Evolutionary conservation across 2,329 filamentous ascomycete genomes (phyloP).

Genomic region (Chalaropsis thielavioides): DNA sequence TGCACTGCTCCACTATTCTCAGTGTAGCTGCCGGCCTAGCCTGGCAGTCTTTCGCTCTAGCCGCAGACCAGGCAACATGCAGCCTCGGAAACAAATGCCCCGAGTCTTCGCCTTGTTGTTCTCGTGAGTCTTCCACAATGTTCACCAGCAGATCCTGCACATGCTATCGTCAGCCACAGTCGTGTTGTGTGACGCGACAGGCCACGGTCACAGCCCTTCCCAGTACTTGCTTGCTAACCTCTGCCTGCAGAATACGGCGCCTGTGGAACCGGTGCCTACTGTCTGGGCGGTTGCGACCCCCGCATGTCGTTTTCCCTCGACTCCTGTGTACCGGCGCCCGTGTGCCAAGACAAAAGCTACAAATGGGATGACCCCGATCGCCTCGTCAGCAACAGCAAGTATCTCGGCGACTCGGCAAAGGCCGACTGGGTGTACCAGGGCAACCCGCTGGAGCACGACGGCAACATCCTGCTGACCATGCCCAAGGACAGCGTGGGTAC

Average conservation of each 20-base stretch:
- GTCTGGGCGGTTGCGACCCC: conserved; percentile 87
- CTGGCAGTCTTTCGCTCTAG: conserved; percentile 8
- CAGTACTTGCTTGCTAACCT: background rate
- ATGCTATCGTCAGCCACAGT: background rate
- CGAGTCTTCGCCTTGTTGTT: conserved; percentile 59
- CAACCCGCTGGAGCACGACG: conserved; percentile 50
- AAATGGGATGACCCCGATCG: conserved; percentile 58
- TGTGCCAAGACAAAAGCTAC: conserved; percentile 63
- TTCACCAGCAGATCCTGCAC: background rate
- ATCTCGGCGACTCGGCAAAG: conserved; percentile 67
- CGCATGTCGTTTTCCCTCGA: conserved; percentile 68
- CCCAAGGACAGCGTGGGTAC: conserved; percentile 72
- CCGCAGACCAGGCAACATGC: conserved; percentile 28
- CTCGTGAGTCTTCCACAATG: conserved; percentile 45
- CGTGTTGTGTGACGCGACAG: background rate
- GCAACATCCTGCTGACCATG: conserved; percentile 77
- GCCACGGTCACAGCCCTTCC: background rate
- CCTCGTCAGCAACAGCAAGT: conserved; percentile 59
- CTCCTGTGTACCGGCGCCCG: conserved; percentile 70
- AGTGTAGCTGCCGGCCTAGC: conserved; percentile 4
- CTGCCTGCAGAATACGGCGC: conserved; percentile 63
- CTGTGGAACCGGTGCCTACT: conserved; percentile 89
- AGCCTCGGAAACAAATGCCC: conserved; percentile 49
- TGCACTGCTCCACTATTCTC: conserved; percentile 8
- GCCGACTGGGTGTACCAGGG: conserved; percentile 86